Base-by-base conservation (phyloP, 768 basidiomycete genomes). In the Tephrocybe rancida region DNA sequence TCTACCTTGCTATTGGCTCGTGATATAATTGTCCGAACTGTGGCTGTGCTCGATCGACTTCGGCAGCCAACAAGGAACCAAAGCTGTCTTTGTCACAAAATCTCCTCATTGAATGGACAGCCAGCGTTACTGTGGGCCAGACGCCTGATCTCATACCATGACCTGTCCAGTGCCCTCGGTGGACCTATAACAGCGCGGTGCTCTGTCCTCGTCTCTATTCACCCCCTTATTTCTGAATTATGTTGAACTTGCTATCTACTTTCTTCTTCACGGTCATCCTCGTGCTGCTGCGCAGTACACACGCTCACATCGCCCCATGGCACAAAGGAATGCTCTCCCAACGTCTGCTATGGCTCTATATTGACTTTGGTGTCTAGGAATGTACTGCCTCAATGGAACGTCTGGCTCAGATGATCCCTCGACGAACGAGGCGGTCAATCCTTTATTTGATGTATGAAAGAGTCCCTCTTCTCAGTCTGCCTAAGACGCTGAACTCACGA, bases 331-430 rank as follows among this genome's bases (percentile, higher is more conserved):
- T 3, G 37, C n/a, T 8, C 21, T 32, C 26, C n/a, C n/a, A 5
- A 16, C 8, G 35, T 16, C 35, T 37, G 11, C 35, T 6, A 32
- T 32, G 6, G 13, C 13, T 13, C 30, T 32, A 13, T 6, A 32
- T 26, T 21, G 26, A 48, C 19, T 48, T 14, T n/a, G n/a, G n/a
- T 30, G n/a, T 35, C 32, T 24, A 61, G 72, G 70, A 38, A 81
- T 80, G 79, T 81, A 75, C 57, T 78, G 76, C 52, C 48, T 75
- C 0, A 74, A 79, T 61, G 79, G 72, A 32, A 68, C 57, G 9
- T 50, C 63, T 6, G 69, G 70, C 14, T 27, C 39, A 3, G 59
- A 68, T 13, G 67, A 79, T 55, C 62, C 67, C 18, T 79, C 79
- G 61, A 70, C 70, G 5, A 67, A 71, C 45, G 69, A 65, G 21